phyloP scores from a whole-genome alignment of 805 yeast genomes.

The Kuraishia borneana region DNA sequence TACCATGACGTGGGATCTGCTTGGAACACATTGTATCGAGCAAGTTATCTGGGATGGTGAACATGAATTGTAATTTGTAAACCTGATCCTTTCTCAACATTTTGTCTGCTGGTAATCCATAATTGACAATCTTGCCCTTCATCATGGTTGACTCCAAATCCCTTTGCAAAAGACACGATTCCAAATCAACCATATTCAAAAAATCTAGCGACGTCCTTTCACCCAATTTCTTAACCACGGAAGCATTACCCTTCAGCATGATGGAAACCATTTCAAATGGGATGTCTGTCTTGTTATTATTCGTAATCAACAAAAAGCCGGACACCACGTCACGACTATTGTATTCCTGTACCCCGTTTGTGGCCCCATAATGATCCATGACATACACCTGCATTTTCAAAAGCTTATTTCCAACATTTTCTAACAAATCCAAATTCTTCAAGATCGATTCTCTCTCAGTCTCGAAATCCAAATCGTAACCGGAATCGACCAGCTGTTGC shows the following conservation, averaged over 20 bases:
- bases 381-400: slow-evolving; percentile 5
- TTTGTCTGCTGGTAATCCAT: slow-evolving; percentile 4
- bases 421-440: slow-evolving; percentile 5
- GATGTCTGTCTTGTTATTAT: slow-evolving; percentile 2
- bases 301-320: slow-evolving; percentile 5
- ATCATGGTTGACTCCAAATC: background rate
- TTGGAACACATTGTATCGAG: slow-evolving; percentile 5
- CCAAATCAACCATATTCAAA: slow-evolving; percentile 7
- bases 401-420: slow-evolving; percentile 4
- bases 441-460: slow-evolving; percentile 6
- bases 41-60: slow-evolving; percentile 4
- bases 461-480: slow-evolving; percentile 1
- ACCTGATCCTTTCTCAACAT: slow-evolving; percentile 2
- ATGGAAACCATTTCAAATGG: slow-evolving; percentile 6
- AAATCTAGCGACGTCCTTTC: slow-evolving; percentile 5
- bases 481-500: no score
- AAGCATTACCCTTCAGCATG: slow-evolving; percentile 4
- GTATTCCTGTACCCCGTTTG: slow-evolving; percentile 4
- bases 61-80: slow-evolving; percentile 5
- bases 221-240: slow-evolving; percentile 5
- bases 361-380: slow-evolving; percentile 1
- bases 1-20: slow-evolving; percentile 4
- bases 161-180: slow-evolving; percentile 3
- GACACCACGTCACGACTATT: slow-evolving; percentile 5
- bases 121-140: background rate